phyloP scores from a whole-genome alignment of 345 rosid genomes.

The Bruguiera gymnorhiza region DNA sequence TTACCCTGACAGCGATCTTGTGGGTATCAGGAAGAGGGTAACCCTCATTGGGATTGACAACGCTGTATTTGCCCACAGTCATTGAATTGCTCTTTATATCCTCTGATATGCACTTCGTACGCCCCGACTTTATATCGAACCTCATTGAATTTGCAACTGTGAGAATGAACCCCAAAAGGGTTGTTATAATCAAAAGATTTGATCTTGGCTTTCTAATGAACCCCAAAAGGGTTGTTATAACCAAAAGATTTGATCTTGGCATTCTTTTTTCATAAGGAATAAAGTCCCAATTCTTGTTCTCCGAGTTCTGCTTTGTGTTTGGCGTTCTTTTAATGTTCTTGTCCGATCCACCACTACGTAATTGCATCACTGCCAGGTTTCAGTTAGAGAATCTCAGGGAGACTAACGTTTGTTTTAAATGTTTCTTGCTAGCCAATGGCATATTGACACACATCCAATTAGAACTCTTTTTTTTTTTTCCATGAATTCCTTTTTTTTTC shows the following conservation, averaged over 20 bases:
- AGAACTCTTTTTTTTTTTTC: too few species aligned
- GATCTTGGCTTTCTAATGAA: constrained; percentile 20
- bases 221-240: neutral
- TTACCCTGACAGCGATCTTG: constrained; percentile 59
- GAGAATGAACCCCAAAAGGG: constrained; percentile 24
- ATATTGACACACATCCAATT: too few species aligned
- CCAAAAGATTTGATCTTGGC: neutral
- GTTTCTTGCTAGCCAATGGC: too few species aligned
- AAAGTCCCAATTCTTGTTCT: neutral
- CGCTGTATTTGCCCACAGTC: constrained; percentile 58
- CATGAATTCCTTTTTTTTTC: too few species aligned
- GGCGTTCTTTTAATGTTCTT: too few species aligned
- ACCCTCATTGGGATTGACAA: constrained; percentile 55
- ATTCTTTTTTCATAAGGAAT: neutral
- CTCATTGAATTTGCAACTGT: constrained; percentile 46
- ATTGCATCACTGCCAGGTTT: too few species aligned
- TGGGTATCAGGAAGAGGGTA: constrained; percentile 53
- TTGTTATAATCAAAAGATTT: constrained; percentile 10
- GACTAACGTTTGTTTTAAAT: too few species aligned
- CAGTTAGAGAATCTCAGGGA: too few species aligned
- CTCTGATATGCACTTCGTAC: constrained; percentile 71
- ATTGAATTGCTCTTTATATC: constrained; percentile 62
- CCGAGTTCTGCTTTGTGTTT: too few species aligned
- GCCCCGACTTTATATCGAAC: constrained; percentile 58
- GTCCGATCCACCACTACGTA: too few species aligned